Conservation (phyloP, 108 stramenopile genomes). For the Pelagomonas calceolata region DNA sequence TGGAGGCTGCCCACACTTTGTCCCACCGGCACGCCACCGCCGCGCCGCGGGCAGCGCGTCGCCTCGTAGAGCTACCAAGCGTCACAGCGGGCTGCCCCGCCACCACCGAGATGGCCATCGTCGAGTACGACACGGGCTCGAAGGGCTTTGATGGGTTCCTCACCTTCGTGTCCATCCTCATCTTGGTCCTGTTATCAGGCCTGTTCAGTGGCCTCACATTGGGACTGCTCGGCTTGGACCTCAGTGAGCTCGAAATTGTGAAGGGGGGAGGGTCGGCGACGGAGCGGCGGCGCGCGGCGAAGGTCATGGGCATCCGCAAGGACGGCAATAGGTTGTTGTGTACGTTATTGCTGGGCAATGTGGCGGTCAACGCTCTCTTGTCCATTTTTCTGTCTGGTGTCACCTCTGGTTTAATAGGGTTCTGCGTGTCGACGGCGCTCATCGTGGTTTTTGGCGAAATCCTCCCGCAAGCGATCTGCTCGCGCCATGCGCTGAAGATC, state of each 20-base stretch:
- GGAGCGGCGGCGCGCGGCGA: conserved; percentile 46
- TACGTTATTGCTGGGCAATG: conserved; percentile 91
- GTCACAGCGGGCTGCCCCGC: no score
- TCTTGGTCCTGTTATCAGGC: conserved; percentile 41
- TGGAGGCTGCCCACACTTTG: no score
- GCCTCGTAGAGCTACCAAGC: no score
- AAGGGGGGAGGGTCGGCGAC: conserved; percentile 62
- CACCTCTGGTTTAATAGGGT: conserved; percentile 71
- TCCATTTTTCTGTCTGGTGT: conserved; percentile 85
- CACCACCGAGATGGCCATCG: no score
- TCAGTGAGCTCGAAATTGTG: conserved; percentile 88
- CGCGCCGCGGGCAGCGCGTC: no score
- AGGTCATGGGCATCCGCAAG: conserved; percentile 57
- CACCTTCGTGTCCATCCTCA: no score
- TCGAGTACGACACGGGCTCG: no score
- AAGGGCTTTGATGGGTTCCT: no score
- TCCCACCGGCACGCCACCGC: no score
- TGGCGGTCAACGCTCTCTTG: conserved; percentile 81
- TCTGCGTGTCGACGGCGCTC: conserved; percentile 66
- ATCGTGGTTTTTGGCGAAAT: conserved; percentile 95
- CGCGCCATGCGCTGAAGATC: conserved; percentile 74
- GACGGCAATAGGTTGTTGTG: conserved; percentile 90
- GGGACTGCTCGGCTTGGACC: conserved; percentile 86
- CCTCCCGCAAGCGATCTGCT: conserved; percentile 85
- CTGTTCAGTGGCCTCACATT: conserved; percentile 81